Evolutionary conservation across 192 early-diverging fungal genomes (phyloP).

Genomic region (Cetraspora pellucida): DNA sequence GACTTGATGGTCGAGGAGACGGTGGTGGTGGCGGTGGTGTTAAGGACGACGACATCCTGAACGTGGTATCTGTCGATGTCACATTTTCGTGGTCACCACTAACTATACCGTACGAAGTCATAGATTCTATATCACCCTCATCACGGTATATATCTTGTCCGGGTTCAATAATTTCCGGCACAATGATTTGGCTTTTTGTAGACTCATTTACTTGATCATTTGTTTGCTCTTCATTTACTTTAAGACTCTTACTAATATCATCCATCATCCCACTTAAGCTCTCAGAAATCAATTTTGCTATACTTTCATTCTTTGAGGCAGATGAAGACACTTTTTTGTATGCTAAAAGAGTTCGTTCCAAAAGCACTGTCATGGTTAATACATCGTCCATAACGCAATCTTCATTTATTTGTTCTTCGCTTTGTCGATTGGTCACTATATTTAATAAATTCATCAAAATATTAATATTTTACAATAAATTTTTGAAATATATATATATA

Average conservation of each 20-base stretch:
- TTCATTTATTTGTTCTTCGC: constrained; percentile 18
- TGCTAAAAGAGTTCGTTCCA: constrained; percentile 19
- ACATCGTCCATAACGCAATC: constrained; percentile 25
- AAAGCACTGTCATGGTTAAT: background rate
- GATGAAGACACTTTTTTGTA: constrained; percentile 22
- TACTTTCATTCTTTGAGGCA: constrained; percentile 18
- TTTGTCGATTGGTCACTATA: background rate
- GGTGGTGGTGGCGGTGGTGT: constrained; percentile 5
- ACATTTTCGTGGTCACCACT: background rate
- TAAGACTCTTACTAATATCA: constrained; percentile 23
- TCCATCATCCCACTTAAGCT: constrained; percentile 25
- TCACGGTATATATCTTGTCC: background rate
- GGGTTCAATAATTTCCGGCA: background rate
- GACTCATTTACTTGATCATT: background rate
- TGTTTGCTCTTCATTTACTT: background rate
- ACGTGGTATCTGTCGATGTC: background rate
- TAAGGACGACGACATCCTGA: background rate
- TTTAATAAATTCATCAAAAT: background rate
- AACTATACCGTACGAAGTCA: constrained; percentile 15
- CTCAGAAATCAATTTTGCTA: constrained; percentile 29
- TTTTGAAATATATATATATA: too few species aligned
- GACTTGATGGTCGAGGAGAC: background rate
- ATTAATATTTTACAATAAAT: too few species aligned
- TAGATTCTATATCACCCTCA: constrained; percentile 24
- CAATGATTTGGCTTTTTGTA: background rate